phyloP scores from a whole-genome alignment of 1,284 basidiomycete species.

The Coniferiporia weirii region DNA sequence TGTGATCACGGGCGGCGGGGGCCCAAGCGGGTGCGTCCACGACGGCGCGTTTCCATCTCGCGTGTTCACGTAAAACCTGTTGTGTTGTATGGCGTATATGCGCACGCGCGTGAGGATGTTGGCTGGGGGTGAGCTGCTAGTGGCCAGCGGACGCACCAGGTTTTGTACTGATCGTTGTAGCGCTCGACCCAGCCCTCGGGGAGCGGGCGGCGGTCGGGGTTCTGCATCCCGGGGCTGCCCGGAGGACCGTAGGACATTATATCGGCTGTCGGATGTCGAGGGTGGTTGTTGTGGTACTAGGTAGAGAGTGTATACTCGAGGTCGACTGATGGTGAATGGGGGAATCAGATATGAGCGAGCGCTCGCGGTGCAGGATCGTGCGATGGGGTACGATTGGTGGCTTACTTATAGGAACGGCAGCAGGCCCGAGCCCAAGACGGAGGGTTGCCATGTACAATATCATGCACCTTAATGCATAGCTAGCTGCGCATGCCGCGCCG shows the following conservation, averaged over 20 bases:
- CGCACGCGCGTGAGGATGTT: background rate
- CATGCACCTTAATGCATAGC: no score
- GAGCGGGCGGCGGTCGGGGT: conserved; percentile 58
- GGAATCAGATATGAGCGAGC: no score
- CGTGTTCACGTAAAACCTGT: conserved; percentile 66
- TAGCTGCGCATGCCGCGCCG: no score
- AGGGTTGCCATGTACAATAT: no score
- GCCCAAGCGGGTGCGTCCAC: conserved; percentile 62
- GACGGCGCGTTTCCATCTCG: conserved; percentile 53
- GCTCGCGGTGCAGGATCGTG: no score
- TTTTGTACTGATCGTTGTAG: conserved; percentile 64
- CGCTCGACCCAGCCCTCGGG: conserved; percentile 68
- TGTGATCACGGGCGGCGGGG: conserved; percentile 28
- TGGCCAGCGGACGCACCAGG: conserved; percentile 45
- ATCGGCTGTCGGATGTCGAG: no score
- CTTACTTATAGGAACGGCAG: no score
- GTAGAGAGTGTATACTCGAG: no score
- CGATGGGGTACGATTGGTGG: no score
- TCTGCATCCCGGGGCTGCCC: conserved; percentile 28
- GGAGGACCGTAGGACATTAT: conserved; percentile 26
- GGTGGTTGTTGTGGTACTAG: background rate
- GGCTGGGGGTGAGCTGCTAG: background rate
- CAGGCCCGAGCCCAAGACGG: no score
- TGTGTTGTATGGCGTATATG: background rate
- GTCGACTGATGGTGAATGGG: no score